Evolutionary conservation across 495 filamentous ascomycete genomes (phyloP).

Genomic region (Penicillium tannophilum): DNA sequence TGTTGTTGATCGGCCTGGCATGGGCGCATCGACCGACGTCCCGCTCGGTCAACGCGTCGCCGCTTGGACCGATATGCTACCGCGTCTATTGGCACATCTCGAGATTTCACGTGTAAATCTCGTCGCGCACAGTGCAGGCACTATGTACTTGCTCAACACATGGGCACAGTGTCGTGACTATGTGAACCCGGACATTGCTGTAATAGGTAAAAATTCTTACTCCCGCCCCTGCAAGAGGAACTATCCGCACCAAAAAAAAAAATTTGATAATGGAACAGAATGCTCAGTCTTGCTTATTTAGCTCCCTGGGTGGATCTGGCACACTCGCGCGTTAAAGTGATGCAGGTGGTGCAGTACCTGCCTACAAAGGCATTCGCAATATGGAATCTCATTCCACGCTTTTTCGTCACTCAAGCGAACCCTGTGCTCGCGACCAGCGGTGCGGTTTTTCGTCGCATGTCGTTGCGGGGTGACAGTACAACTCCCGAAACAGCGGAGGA

Average conservation of each 20-base stretch:
- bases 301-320: slow-evolving; percentile 51
- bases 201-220: slow-evolving; percentile 31
- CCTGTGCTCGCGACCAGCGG: slow-evolving; percentile 29
- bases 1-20: slow-evolving; percentile 38
- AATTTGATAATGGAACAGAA: no score
- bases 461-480: neutral
- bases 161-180: slow-evolving; percentile 38
- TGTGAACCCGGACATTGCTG: slow-evolving; percentile 37
- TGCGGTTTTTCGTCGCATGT: slow-evolving; percentile 13
- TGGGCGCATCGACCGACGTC: slow-evolving; percentile 49
- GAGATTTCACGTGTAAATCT: slow-evolving; percentile 42
- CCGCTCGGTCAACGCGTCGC: slow-evolving; percentile 37
- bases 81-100: slow-evolving; percentile 43
- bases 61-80: slow-evolving; percentile 46
- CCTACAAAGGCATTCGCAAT: slow-evolving; percentile 30
- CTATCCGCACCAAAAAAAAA: no score
- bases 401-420: slow-evolving; percentile 31
- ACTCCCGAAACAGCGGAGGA: neutral
- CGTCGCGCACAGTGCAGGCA: slow-evolving; percentile 47
- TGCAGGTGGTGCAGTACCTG: slow-evolving; percentile 32
- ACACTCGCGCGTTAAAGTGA: slow-evolving; percentile 32
- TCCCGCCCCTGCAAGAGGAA: neutral
- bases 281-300: slow-evolving; percentile 8
- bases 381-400: slow-evolving; percentile 38
- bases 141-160: slow-evolving; percentile 50